Evolutionary conservation across 495 filamentous ascomycete genomes (phyloP), one percentile per base, ranked within the genome.

Genomic region (Aspergillus leporis): DNA sequence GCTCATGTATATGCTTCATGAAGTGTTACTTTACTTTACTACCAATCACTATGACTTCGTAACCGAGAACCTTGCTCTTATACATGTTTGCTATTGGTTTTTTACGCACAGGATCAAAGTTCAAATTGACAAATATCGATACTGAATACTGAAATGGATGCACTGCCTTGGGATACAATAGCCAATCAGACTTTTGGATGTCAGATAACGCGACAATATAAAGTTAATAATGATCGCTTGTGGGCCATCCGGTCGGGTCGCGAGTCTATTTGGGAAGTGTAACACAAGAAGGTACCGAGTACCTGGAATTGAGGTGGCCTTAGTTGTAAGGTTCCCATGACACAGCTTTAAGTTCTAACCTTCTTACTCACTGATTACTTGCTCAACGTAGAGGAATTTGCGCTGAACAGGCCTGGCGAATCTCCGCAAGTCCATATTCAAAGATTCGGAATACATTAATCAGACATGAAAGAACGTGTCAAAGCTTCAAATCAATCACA

Each of bases 221-320:
- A 41, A 41, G 38, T 41, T 41, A 41, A 36, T 36, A 41, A 41
- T 5, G 38, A 41, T 41, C 38, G 38, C 38, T 41, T n/a, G 38
- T 18, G 38, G 38, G n/a, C 38, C 38, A 41, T n/a, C 16, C 38
- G 38, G 38, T 41, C 38, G 38, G 38, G 38, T 41, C 38, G 38
- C 14, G 6, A 41, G 38, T 41, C 38, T 16, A n/a, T 41, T 14
- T 1, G 38, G 2, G 25, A 6, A 28, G 38, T 41, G 38, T 41
- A 41, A 41, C 38, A n/a, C 16, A 41, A 36, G 32, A 41, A 36
- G 32, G 10, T 41, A 41, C 38, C 38, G 38, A 41, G 38, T 41
- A 41, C 38, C 38, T 41, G 38, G 38, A 10, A 14, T 36, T 12
- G 34, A 36, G 4, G 34, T 36, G 34, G 34, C 34, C 34, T 36